Evolutionary conservation across 1,284 basidiomycete genomes (phyloP).

Genomic region (Paramarasmius palmivorus): DNA sequence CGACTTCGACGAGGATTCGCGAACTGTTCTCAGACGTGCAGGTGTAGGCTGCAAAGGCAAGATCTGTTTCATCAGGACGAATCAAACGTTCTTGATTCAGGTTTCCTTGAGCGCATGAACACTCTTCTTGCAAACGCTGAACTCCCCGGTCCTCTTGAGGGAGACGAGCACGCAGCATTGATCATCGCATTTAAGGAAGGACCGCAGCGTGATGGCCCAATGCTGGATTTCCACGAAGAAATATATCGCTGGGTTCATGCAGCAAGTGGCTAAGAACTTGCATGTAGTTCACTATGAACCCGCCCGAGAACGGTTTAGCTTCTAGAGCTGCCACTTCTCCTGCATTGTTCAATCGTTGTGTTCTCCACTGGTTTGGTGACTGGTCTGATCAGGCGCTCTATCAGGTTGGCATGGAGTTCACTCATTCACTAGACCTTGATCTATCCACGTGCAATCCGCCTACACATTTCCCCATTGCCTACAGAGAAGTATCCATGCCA

Average conservation of each 20-base stretch:
- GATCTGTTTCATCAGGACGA: slow-evolving; percentile 99
- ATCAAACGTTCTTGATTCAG: slow-evolving; percentile 97
- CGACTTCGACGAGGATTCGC: slow-evolving; percentile 97
- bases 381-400: slow-evolving; percentile 98
- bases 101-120: slow-evolving; percentile 99
- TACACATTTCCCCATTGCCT: slow-evolving; percentile 83
- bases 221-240: slow-evolving; percentile 98
- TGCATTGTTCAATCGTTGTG: slow-evolving; percentile 97
- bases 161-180: slow-evolving; percentile 93
- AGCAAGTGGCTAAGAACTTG: slow-evolving; percentile 94
- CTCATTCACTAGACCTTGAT: slow-evolving; percentile 88
- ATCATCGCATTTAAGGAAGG: slow-evolving; percentile 99
- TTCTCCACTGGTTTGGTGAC: slow-evolving; percentile 97
- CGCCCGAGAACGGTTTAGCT: slow-evolving; percentile 92
- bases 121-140: slow-evolving; percentile 99
- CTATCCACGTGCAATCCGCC: slow-evolving; percentile 78
- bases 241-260: slow-evolving; percentile 96
- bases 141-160: slow-evolving; percentile 97
- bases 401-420: slow-evolving; percentile 96
- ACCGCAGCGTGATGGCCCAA: slow-evolving; percentile 94
- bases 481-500: slow-evolving; percentile 77
- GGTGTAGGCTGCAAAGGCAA: slow-evolving; percentile 99
- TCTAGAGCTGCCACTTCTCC: slow-evolving; percentile 97
- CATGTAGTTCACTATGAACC: slow-evolving; percentile 99
- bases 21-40: slow-evolving; percentile 89